A percentile compares a stretch with the other conserved stretches of the same genome.
phyloP scores from a whole-genome alignment of 805 yeast genomes.

The Hanseniaspora jakobsenii region DNA sequence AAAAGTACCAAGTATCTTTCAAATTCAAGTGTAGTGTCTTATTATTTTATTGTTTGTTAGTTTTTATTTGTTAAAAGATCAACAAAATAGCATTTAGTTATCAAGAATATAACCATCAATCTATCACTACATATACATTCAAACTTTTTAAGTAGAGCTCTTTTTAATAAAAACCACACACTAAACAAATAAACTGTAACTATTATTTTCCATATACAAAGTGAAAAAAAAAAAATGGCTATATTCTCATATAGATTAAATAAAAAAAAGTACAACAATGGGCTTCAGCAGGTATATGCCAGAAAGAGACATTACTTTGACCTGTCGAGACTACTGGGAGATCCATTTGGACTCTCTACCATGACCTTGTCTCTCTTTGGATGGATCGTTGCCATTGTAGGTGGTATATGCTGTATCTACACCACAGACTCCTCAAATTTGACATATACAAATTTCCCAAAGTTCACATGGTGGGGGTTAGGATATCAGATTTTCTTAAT shows the following conservation, averaged over 20 bases:
- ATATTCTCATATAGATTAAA: constrained; percentile 9
- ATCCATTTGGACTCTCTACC: constrained; percentile 81
- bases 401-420: constrained; percentile 45
- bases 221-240: constrained; percentile 1
- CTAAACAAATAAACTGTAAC: no score
- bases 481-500: constrained; percentile 59
- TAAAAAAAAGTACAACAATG: neutral
- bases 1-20: no score
- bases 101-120: no score
- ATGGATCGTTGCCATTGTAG: constrained; percentile 83
- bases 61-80: no score
- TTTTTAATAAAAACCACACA: no score
- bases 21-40: no score
- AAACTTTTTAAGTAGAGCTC: no score
- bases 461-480: constrained; percentile 93
- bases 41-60: no score
- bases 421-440: neutral
- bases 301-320: constrained; percentile 24
- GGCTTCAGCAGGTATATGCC: constrained; percentile 6
- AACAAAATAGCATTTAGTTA: no score
- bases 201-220: no score
- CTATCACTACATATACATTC: no score
- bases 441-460: constrained; percentile 45
- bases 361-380: constrained; percentile 60
- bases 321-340: constrained; percentile 49